These are phyloP conservation scores for Claviceps quebecensis DNA, from an alignment of 2,329 filamentous ascomycete genomes.

Conservation along the genomic window DNA sequence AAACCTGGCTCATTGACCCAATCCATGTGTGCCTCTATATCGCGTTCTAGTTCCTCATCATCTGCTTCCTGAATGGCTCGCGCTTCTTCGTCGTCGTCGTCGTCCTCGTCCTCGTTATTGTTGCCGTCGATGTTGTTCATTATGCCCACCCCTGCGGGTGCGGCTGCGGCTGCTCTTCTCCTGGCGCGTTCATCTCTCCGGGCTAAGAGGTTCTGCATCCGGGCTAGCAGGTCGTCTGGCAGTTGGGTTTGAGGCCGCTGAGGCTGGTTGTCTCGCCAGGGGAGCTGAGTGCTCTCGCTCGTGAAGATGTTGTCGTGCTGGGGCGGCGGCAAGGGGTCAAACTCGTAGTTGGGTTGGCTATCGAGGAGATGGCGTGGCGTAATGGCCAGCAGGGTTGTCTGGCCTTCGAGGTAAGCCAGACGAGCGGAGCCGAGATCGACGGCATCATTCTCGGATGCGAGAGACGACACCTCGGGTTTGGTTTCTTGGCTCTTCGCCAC, in stretches of 20 bases:
- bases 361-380: slow-evolving; percentile 53
- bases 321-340: slow-evolving; percentile 67
- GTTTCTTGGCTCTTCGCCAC: slow-evolving; percentile 42
- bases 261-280: slow-evolving; percentile 22
- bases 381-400: slow-evolving; percentile 53
- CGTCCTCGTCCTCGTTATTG: slow-evolving; percentile 11
- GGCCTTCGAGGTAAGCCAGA: slow-evolving; percentile 66
- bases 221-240: slow-evolving; percentile 12
- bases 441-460: slow-evolving; percentile 25
- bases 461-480: slow-evolving; percentile 25
- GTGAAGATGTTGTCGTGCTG: slow-evolving; percentile 39
- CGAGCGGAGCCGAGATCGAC: slow-evolving; percentile 45
- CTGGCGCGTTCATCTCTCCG: slow-evolving; percentile 5
- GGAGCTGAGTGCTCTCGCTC: slow-evolving; percentile 24
- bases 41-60: slow-evolving; percentile 19
- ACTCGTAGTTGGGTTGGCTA: slow-evolving; percentile 54
- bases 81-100: slow-evolving; percentile 11
- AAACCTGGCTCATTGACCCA: slow-evolving; percentile 15
- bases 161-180: slow-evolving; percentile 1
- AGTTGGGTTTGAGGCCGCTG: neutral
- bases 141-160: neutral
- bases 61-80: slow-evolving; percentile 13
- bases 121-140: neutral
- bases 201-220: slow-evolving; percentile 16
- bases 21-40: slow-evolving; percentile 16